Evolutionary conservation across 208 protist genomes (phyloP), one percentile per base, ranked within the genome.

Genomic region (Trypanosoma theileri): DNA sequence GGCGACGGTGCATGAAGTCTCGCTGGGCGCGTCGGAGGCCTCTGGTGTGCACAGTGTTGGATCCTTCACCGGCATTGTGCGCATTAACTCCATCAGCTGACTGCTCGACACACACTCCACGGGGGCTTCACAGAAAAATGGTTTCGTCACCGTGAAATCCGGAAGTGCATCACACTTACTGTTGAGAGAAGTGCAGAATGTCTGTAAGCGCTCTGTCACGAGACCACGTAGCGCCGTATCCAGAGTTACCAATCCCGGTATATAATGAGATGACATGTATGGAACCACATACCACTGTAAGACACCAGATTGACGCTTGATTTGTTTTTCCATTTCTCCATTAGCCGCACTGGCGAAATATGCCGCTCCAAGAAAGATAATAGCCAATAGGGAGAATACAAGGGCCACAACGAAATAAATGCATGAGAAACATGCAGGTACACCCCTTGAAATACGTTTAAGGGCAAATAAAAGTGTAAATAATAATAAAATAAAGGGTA

Each of bases 281-380:
- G 88, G 88, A 26, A 92, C 82, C n/a, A 83, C 52, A 64, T 85
- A 88, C 81, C 82, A 94, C 77, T 94, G 88, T 31, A 91, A 73
- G 21, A 94, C 31, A 51, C 88, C 88, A 1, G 88, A 81, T 69
- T 79, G 74, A 44, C 88, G 88, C 46, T 62, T 66, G 70, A 85
- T 80, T 70, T 94, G 88, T 26, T 79, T 64, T 13, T 60, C 54
- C 59, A 91, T 61, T 75, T 94, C 88, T 16, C 83, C 88, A 61
- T 78, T 89, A 8, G 48, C 55, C 16, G 76, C 72, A 31, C 57
- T 81, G 56, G 77, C 31, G 14, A 62, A 70, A 66, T 86, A 88
- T 35, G 79, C 74, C 45, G 71, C n/a, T 0, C 88, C 66, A 14
- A 85, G 80, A 63, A 94, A 83, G 31, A 90, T 46, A 40, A 94